phyloP scores from a whole-genome alignment of 371 early-diverging fungal species.

The Haplosporangium sp. region DNA sequence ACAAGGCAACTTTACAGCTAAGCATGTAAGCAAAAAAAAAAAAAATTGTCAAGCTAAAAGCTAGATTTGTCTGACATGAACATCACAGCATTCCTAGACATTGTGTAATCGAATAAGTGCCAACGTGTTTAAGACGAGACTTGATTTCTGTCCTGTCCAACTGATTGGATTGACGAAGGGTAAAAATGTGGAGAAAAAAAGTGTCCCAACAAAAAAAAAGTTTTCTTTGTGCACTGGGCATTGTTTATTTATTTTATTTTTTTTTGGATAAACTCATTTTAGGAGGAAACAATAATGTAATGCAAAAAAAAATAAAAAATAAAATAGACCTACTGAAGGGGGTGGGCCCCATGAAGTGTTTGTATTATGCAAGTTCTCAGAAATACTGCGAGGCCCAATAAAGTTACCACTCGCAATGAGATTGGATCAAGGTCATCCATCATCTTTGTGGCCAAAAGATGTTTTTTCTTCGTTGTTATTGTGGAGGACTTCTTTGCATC shows the following conservation, averaged over 20 bases:
- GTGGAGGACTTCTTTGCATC: no score
- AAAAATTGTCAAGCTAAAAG: background rate
- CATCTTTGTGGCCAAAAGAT: no score
- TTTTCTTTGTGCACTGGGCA: background rate
- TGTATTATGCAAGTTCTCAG: no score
- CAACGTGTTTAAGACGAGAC: constrained; percentile 1
- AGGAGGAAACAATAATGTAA: no score
- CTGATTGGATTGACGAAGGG: background rate
- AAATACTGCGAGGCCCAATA: no score
- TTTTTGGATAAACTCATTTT: no score
- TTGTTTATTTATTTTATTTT: background rate
- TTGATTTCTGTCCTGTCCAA: background rate
- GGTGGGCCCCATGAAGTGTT: no score
- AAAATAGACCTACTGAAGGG: no score
- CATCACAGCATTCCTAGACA: background rate
- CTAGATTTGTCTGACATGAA: background rate
- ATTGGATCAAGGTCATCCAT: no score
- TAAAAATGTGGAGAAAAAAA: constrained; percentile 1
- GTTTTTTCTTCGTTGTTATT: no score
- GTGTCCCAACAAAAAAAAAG: background rate
- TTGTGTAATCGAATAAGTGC: background rate
- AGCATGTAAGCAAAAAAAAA: background rate
- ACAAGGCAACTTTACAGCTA: background rate
- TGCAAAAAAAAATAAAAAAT: no score
- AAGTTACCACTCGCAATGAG: no score